A percentile compares a stretch with the other conserved stretches of the same genome.
These are phyloP conservation scores for Globisporangium okanoganense DNA, from an alignment of 352 stramenopile genomes.

Conservation along the genomic window DNA sequence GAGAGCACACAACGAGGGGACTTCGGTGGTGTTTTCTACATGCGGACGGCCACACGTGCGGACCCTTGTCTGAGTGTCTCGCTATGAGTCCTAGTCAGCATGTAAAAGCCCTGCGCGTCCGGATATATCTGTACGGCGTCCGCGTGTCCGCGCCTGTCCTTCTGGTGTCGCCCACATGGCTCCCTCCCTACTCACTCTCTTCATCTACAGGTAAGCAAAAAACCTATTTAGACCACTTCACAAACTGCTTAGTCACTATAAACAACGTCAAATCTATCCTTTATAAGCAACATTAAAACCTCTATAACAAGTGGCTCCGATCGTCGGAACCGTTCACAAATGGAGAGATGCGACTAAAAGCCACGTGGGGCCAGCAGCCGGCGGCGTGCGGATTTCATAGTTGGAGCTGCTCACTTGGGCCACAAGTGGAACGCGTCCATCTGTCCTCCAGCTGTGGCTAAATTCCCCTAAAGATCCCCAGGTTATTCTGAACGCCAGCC, in stretches of 20 bases:
- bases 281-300: neutral
- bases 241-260: neutral
- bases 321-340: neutral
- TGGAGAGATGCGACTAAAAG: neutral
- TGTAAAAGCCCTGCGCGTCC: neutral
- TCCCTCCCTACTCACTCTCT: neutral
- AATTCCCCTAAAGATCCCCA: neutral
- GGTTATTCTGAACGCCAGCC: neutral
- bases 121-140: neutral
- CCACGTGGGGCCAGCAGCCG: too few relatives aligned
- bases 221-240: neutral
- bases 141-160: neutral
- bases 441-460: neutral
- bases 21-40: neutral
- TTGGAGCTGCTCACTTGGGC: neutral
- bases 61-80: neutral
- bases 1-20: neutral
- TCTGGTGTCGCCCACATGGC: neutral
- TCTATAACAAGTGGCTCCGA: neutral
- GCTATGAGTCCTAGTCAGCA: neutral
- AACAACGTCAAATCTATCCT: too few relatives aligned
- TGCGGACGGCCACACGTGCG: neutral
- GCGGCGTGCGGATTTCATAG: neutral
- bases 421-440: constrained; percentile 1
- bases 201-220: neutral